These are phyloP conservation scores for Maudiozyma serrabonitensis DNA, from an alignment of 805 yeast genomes.

Conservation along the genomic window DNA sequence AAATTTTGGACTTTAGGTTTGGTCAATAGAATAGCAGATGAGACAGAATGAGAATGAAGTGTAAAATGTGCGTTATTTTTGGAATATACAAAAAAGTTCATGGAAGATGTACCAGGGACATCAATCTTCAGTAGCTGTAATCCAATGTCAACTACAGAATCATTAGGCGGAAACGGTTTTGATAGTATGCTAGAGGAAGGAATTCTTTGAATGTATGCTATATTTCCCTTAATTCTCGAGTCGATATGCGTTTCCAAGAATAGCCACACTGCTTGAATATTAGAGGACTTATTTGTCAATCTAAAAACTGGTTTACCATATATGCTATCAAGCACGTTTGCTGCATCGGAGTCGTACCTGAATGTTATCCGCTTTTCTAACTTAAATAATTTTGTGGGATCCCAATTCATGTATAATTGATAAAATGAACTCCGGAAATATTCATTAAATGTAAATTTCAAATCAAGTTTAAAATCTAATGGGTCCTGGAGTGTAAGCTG, in stretches of 20 bases:
- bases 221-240: not conserved
- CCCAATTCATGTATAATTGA: constrained; percentile 61
- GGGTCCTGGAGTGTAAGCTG: constrained; percentile 38
- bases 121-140: constrained; percentile 28
- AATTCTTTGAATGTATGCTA: constrained; percentile 11
- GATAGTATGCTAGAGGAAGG: constrained; percentile 9
- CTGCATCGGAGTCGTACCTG: constrained; percentile 19
- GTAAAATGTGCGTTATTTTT: constrained; percentile 14
- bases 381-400: constrained; percentile 28
- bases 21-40: not conserved
- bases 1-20: not conserved
- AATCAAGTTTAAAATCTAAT: constrained; percentile 4
- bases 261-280: constrained; percentile 34
- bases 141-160: constrained; percentile 31
- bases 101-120: constrained; percentile 3
- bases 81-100: constrained; percentile 20
- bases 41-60: constrained; percentile 10
- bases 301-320: constrained; percentile 37
- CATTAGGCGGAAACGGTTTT: constrained; percentile 9
- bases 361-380: constrained; percentile 20
- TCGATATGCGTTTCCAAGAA: constrained; percentile 39
- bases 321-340: constrained; percentile 11
- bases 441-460: constrained; percentile 12
- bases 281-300: constrained; percentile 27
- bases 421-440: constrained; percentile 33